These are phyloP conservation scores for Plasmodium cynomolgi DNA, from an alignment of 169 alveolate species.

Conservation along the genomic window DNA sequence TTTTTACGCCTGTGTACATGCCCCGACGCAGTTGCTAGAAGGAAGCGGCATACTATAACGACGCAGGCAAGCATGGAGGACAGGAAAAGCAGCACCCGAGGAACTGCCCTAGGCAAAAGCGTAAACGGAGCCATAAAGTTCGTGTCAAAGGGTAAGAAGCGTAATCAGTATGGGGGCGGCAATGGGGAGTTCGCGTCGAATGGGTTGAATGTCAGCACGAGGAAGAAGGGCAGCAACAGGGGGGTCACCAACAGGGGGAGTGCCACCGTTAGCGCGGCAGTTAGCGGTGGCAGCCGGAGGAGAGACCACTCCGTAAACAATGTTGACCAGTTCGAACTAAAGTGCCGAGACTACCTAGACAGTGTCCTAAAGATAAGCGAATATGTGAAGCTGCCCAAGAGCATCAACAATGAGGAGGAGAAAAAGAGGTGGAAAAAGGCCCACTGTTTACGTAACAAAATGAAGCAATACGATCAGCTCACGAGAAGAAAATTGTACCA, in stretches of 20 bases:
- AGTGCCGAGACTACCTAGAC: conserved; percentile 27
- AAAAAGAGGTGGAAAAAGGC: conserved; percentile 69
- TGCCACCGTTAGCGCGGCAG: neutral
- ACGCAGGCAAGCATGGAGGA: neutral
- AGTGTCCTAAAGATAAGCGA: conserved; percentile 22
- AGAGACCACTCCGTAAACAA: neutral
- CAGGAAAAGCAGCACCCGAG: neutral
- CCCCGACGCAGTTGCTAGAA: neutral
- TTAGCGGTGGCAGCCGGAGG: neutral
- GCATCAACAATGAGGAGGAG: conserved; percentile 50
- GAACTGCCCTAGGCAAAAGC: neutral
- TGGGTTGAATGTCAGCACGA: neutral
- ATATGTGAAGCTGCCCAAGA: conserved; percentile 43
- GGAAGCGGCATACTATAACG: neutral
- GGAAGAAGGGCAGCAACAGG: neutral
- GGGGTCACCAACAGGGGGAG: neutral
- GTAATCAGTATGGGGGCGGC: neutral
- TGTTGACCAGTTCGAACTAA: neutral
- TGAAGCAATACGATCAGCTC: conserved; percentile 65
- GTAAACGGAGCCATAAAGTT: conserved; percentile 28
- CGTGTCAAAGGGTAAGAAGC: conserved; percentile 12
- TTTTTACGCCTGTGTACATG: neutral
- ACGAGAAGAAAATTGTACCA: conserved; percentile 49
- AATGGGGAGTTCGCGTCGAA: neutral
- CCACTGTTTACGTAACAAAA: conserved; percentile 36